phyloP scores from a whole-genome alignment of 306 rosid species.

The Casuarina glauca region DNA sequence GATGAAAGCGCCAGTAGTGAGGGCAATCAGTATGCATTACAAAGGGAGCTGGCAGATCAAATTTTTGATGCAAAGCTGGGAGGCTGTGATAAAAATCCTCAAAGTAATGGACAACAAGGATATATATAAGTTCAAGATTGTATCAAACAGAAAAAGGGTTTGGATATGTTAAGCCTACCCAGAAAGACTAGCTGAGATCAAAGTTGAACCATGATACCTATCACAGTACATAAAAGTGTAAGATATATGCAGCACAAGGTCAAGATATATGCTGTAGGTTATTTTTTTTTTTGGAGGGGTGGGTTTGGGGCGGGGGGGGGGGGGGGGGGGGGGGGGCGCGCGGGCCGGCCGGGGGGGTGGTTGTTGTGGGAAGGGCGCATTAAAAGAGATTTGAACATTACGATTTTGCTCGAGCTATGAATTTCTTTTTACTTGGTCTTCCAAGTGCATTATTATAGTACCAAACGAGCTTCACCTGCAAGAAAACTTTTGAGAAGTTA shows the following conservation, averaged over 20 bases:
- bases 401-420: slow-evolving; percentile 89
- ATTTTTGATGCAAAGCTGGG: slow-evolving; percentile 85
- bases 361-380: slow-evolving; percentile 18
- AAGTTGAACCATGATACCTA: slow-evolving; percentile 96
- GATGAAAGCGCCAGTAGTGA: slow-evolving; percentile 94
- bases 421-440: slow-evolving; percentile 84
- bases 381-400: slow-evolving; percentile 40
- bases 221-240: slow-evolving; percentile 21
- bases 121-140: not conserved
- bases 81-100: slow-evolving; percentile 53
- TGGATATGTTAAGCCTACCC: slow-evolving; percentile 53
- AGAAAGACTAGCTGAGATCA: slow-evolving; percentile 89
- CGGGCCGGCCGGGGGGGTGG: too few relatives aligned
- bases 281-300: too few relatives aligned
- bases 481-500: slow-evolving; percentile 26
- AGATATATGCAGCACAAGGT: slow-evolving; percentile 24
- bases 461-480: slow-evolving; percentile 97
- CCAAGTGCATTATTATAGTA: slow-evolving; percentile 96
- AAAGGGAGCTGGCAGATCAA: slow-evolving; percentile 95
- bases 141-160: not conserved
- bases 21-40: slow-evolving; percentile 96
- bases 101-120: slow-evolving; percentile 18
- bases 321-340: too few relatives aligned
- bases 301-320: too few relatives aligned
- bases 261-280: slow-evolving; percentile 5